These are phyloP conservation scores for Pseudozyma sp. DNA, from an alignment of 1,284 basidiomycete genomes.

Conservation along the genomic window DNA sequence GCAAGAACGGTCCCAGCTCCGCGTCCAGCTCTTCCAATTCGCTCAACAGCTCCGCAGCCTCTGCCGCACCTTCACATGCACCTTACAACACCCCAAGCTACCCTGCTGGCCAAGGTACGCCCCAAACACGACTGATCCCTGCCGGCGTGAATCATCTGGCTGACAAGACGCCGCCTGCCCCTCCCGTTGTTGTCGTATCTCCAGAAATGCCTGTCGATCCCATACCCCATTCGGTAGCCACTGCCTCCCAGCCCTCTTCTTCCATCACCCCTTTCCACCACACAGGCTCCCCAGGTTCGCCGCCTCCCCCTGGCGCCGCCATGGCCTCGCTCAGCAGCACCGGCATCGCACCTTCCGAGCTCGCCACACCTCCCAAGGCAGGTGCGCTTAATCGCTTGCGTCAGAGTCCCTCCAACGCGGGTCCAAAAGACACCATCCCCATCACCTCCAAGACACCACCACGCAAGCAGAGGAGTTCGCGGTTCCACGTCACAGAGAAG, in stretches of 20 bases:
- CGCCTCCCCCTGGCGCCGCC: slow-evolving; percentile 57
- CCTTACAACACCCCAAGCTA: slow-evolving; percentile 23
- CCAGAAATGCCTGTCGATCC: slow-evolving; percentile 63
- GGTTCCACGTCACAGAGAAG: slow-evolving; percentile 94
- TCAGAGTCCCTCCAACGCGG: slow-evolving; percentile 46
- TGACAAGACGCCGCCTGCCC: slow-evolving; percentile 62
- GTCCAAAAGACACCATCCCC: slow-evolving; percentile 66
- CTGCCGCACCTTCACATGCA: slow-evolving; percentile 21
- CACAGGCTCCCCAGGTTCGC: slow-evolving; percentile 52
- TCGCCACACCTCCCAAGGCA: slow-evolving; percentile 58
- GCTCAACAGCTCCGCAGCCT: slow-evolving; percentile 30
- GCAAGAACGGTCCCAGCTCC: slow-evolving; percentile 39
- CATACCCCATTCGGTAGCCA: slow-evolving; percentile 55
- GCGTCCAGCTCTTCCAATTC: slow-evolving; percentile 55
- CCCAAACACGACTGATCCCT: slow-evolving; percentile 30
- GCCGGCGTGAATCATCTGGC: slow-evolving; percentile 41
- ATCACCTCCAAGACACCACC: slow-evolving; percentile 65
- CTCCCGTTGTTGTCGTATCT: slow-evolving; percentile 63
- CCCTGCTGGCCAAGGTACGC: slow-evolving; percentile 49
- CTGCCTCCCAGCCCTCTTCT: slow-evolving; percentile 48
- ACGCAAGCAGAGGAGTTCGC: slow-evolving; percentile 69
- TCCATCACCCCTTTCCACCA: slow-evolving; percentile 54
- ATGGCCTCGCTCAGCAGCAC: slow-evolving; percentile 51
- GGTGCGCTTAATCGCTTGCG: slow-evolving; percentile 59
- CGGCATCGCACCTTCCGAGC: slow-evolving; percentile 46